These are phyloP conservation scores for Ceratobasidium sp. DNA, from an alignment of 1,284 basidiomycete genomes.

Conservation along the genomic window DNA sequence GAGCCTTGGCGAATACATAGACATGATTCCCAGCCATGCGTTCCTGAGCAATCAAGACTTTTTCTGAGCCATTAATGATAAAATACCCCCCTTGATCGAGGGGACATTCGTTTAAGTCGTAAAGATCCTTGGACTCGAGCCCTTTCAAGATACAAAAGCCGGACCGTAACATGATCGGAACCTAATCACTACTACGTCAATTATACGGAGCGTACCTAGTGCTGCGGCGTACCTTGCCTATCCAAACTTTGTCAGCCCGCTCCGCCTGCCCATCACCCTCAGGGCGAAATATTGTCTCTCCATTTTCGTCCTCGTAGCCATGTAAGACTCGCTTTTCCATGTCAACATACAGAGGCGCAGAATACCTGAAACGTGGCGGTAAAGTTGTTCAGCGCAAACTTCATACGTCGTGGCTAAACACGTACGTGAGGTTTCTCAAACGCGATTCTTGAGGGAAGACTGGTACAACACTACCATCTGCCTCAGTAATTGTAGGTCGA, in stretches of 20 bases:
- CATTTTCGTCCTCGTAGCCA: slow-evolving; percentile 82
- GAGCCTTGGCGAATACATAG: slow-evolving; percentile 98
- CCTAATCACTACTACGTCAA: slow-evolving; percentile 63
- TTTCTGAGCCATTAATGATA: slow-evolving; percentile 99
- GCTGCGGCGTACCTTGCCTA: slow-evolving; percentile 77
- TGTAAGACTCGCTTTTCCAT: slow-evolving; percentile 87
- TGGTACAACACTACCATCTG: slow-evolving; percentile 92
- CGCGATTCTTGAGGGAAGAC: slow-evolving; percentile 99
- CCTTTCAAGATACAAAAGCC: slow-evolving; percentile 93
- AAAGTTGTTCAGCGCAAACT: not conserved
- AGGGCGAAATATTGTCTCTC: slow-evolving; percentile 55
- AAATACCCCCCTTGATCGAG: slow-evolving; percentile 99
- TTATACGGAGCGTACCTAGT: not conserved
- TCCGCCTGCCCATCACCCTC: slow-evolving; percentile 70
- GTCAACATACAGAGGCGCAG: slow-evolving; percentile 96
- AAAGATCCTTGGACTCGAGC: slow-evolving; percentile 84
- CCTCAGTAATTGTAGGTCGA: slow-evolving; percentile 93
- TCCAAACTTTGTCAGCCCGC: slow-evolving; percentile 90
- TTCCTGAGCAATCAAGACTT: slow-evolving; percentile 99
- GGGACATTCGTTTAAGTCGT: slow-evolving; percentile 95
- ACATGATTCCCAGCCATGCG: slow-evolving; percentile 99
- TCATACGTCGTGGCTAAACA: slow-evolving; percentile 17
- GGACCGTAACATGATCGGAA: slow-evolving; percentile 97
- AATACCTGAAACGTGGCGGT: slow-evolving; percentile 66
- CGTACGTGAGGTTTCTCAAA: slow-evolving; percentile 84